Base-by-base conservation (phyloP, 2,329 filamentous ascomycete species). In the Didymella keratinophila region DNA sequence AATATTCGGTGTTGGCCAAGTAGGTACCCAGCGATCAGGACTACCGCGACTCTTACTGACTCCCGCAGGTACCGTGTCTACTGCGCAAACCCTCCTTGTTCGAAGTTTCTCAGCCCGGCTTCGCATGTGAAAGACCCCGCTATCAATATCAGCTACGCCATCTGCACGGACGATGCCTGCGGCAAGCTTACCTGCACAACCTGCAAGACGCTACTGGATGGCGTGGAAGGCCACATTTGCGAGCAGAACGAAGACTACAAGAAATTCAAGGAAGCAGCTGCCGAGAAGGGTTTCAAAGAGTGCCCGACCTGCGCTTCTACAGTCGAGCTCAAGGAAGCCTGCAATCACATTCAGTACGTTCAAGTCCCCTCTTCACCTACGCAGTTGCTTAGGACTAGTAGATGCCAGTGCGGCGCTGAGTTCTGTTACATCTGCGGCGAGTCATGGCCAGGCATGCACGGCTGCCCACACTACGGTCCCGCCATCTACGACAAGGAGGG, bases 341-440 rank as follows among this genome's bases (percentile, higher is more conserved):
- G 73, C 43, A 76, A 76, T 21, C 73, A 76, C 37, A 69, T 76
- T 25, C 71, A 56, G 61, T 69, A 60, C 52, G 61, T 59, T 45
- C 10, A 12, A 9, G 8, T 1, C 27, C 2, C 2, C 8, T 3
- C 18, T 45, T 2, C 23, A 16, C 37, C 12, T 34, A 18, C 20
- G 21, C 41, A 11, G 12, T 3, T 25, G 25, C 58, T 66, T 23
- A 66, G 32, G 2, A 27, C 28, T 4, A 3, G 18, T 11, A 71
- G 65, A 2, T 76, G 72, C 50, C 58, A 58, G 9, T 76, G 74
- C 28, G 71, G 70, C 4, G 43, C 62, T 30, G 52, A 65, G 1
- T 76, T 75, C 61, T 76, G 74, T 64, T 76, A 75, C 44, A 41
- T 76, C 44, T 76, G 74, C 44, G 72, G 73, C 25, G 55, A 67